A percentile compares a stretch with the other conserved stretches of the same genome.
These are phyloP conservation scores for Hansenula sp. DNA, from an alignment of 1,139 yeast species.

Conservation along the genomic window DNA sequence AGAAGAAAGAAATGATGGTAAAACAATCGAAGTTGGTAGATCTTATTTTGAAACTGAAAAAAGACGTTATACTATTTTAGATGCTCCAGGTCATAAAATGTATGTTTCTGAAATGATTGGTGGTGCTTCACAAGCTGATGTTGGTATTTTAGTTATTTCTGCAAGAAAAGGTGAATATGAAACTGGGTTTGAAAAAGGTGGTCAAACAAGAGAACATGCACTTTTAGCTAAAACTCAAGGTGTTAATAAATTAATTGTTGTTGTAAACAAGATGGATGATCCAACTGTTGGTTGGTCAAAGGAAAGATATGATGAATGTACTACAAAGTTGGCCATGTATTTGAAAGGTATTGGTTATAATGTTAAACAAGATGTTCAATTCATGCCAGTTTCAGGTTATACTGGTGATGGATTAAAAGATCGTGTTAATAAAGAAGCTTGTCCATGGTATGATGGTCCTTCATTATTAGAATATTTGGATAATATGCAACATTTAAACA, in stretches of 20 bases:
- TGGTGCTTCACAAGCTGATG: constrained; percentile 99
- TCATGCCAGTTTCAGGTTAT: constrained; percentile 97
- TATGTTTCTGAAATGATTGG: constrained; percentile 99
- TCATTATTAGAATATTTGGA: constrained; percentile 88
- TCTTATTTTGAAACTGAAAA: constrained; percentile 96
- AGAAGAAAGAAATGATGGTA: constrained; percentile 98
- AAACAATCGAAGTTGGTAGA: constrained; percentile 97
- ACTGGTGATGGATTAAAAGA: constrained; percentile 97
- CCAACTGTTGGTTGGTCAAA: constrained; percentile 95
- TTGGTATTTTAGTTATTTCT: constrained; percentile 92
- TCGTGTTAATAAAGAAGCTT: constrained; percentile 60
- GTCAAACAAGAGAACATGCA: constrained; percentile 99
- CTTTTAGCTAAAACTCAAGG: constrained; percentile 97
- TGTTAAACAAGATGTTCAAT: constrained; percentile 73
- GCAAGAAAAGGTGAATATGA: constrained; percentile 99
- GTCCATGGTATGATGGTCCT: constrained; percentile 96
- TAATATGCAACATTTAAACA: constrained; percentile 71
- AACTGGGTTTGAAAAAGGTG: constrained; percentile 98
- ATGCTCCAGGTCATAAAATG: constrained; percentile 99
- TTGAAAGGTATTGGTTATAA: constrained; percentile 89
- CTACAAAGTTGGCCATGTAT: constrained; percentile 68
- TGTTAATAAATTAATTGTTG: constrained; percentile 88
- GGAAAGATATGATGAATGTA: constrained; percentile 96
- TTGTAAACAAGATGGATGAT: constrained; percentile 98
- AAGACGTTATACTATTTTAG: constrained; percentile 95